Percentiles rank a stretch among this genome's conserved stretches.
These are phyloP conservation scores for Pseudopyrenochaeta lycopersici DNA, from an alignment of 2,329 filamentous ascomycete genomes.

Conservation along the genomic window DNA sequence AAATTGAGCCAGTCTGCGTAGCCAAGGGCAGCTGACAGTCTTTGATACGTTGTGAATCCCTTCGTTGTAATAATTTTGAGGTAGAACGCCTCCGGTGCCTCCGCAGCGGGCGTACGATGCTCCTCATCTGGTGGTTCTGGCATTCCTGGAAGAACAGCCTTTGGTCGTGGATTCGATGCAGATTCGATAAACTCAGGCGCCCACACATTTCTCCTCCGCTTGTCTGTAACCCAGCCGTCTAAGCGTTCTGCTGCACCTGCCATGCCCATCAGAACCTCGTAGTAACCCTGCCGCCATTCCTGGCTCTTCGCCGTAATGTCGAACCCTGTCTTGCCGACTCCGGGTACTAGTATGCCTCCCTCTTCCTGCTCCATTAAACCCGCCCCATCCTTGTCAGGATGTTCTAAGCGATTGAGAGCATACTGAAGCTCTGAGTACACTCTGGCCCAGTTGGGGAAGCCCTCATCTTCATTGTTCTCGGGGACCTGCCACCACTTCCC, in stretches of 20 bases:
- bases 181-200: slow-evolving; percentile 78
- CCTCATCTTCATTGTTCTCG: slow-evolving; percentile 65
- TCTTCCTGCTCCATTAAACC: slow-evolving; percentile 67
- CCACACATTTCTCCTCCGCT: slow-evolving; percentile 68
- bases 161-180: slow-evolving; percentile 82
- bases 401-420: slow-evolving; percentile 73
- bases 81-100: slow-evolving; percentile 78
- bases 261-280: slow-evolving; percentile 79
- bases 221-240: slow-evolving; percentile 80
- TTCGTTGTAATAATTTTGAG: slow-evolving; percentile 80
- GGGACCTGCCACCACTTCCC: slow-evolving; percentile 59
- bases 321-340: slow-evolving; percentile 60
- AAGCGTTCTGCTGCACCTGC: slow-evolving; percentile 81
- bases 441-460: slow-evolving; percentile 74
- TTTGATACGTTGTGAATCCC: slow-evolving; percentile 81
- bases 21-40: slow-evolving; percentile 80
- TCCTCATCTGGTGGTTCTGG: slow-evolving; percentile 75
- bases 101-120: slow-evolving; percentile 74
- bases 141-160: slow-evolving; percentile 72
- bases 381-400: slow-evolving; percentile 72
- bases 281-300: slow-evolving; percentile 87
- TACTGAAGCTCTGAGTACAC: slow-evolving; percentile 69
- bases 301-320: slow-evolving; percentile 81
- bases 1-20: slow-evolving; percentile 88
- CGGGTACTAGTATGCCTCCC: slow-evolving; percentile 54